Evolutionary conservation across 768 basidiomycete species (phyloP).

Genomic region (Coprinopsis strossmayeri): DNA sequence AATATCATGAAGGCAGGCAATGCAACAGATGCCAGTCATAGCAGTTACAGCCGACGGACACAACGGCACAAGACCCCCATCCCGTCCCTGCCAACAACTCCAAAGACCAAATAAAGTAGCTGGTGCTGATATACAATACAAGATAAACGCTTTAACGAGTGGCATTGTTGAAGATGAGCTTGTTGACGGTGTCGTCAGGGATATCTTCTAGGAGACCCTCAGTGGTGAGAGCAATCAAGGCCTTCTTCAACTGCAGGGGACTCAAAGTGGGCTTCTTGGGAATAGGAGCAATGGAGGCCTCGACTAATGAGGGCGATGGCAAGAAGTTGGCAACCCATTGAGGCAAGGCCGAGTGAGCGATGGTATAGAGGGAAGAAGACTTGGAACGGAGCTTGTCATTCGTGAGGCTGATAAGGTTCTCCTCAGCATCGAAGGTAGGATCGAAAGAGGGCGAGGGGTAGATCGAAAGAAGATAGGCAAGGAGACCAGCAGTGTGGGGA

Average conservation of each 20-base stretch:
- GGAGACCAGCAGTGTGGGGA: constrained; percentile 84
- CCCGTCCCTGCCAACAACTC: neutral
- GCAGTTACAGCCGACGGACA: neutral
- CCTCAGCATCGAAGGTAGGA: constrained; percentile 36
- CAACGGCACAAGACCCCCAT: neutral
- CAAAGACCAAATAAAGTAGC: constrained; percentile 1
- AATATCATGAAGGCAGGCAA: too few species aligned
- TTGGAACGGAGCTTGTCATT: constrained; percentile 26
- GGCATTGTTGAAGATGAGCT: constrained; percentile 78
- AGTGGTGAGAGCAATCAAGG: constrained; percentile 57
- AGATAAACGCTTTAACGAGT: constrained; percentile 24
- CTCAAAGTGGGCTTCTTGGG: constrained; percentile 42
- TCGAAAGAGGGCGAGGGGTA: constrained; percentile 65
- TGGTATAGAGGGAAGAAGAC: constrained; percentile 35
- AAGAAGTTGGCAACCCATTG: constrained; percentile 51
- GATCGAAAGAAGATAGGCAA: constrained; percentile 89
- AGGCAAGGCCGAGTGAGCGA: constrained; percentile 52
- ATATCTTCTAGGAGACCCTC: constrained; percentile 41
- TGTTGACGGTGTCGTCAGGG: constrained; percentile 53
- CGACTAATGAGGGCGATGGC: constrained; percentile 44
- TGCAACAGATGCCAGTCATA: too few species aligned
- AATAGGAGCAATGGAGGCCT: constrained; percentile 33
- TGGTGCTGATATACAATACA: neutral
- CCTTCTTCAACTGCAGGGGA: constrained; percentile 72
- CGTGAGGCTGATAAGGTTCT: constrained; percentile 28